Base-by-base conservation (phyloP, 352 stramenopile species). In the Pythium dissotocum region DNA sequence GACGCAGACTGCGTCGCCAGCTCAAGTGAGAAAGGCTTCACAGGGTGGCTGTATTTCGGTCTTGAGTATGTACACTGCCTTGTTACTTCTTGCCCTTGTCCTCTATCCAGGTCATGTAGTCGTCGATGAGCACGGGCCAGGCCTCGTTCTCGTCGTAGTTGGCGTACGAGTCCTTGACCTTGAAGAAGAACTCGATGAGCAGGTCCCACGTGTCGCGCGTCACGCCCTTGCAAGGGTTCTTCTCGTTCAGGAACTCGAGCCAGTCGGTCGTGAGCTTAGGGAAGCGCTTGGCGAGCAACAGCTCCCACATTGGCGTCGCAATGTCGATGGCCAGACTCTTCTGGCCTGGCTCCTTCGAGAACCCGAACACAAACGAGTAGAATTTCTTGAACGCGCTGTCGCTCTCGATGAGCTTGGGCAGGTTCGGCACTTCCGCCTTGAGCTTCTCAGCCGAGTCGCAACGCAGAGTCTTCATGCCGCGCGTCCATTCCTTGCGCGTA, bases 121-220 rank as follows among this genome's bases (percentile, higher is more conserved):
- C 88, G 72, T 96, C 88, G 60, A 96, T 94, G 56, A 96, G 83
- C 70, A 96, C 88, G 32, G 88, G 88, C 88, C 88, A 96, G 13
- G 88, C 88, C 65, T 94, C 88, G 72, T 94, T 96, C 74, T 95
- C 88, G 73, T 96, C 85, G 80, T 95, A 96, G 49, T 89, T 85
- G 68, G 75, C 80, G 73, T 93, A 94, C 24, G 82, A 89, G 18
- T 86, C 76, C 58, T 83, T 66, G 54, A 95, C 85, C 67, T 95
- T 93, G 69, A 84, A 67, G 63, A 95, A 92, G 44, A 96, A 96
- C 61, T 96, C 88, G 28, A 92, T 75, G 16, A 95, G 77, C 61
- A 95, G 68, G 51, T 94, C 85, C 88, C 88, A 96, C 63, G 87
- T 94, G 75, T 96, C 88, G 58, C 85, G 83, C 32, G 88, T 94